These are phyloP conservation scores for Kurtzmaniella quercitrusa DNA, from an alignment of 1,139 yeast species.

Conservation along the genomic window DNA sequence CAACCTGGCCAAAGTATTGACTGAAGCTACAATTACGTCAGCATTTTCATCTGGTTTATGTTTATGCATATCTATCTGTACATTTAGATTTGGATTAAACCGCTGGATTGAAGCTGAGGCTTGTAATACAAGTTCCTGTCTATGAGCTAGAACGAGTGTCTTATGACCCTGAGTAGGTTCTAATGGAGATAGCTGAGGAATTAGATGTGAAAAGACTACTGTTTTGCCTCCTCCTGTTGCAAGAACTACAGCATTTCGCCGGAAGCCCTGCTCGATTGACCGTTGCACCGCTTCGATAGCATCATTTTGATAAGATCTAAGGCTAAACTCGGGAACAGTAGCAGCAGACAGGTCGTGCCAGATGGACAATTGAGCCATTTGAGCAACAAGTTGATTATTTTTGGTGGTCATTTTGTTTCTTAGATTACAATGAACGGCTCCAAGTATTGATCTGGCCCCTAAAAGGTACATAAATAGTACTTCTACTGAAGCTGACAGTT, in stretches of 20 bases:
- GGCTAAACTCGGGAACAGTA: constrained; percentile 7
- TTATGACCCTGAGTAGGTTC: constrained; percentile 33
- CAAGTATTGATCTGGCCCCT: neutral
- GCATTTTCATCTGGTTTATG: constrained; percentile 34
- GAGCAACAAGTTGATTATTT: neutral
- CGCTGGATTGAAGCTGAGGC: constrained; percentile 50
- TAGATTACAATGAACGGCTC: neutral
- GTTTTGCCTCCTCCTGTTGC: constrained; percentile 98
- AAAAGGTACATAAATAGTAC: no score
- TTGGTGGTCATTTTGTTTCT: neutral
- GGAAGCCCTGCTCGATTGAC: constrained; percentile 44
- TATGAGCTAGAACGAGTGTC: constrained; percentile 72
- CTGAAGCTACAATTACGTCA: constrained; percentile 76
- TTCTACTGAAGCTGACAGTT: no score
- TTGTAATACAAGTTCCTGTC: constrained; percentile 74
- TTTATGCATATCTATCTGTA: constrained; percentile 74
- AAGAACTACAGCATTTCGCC: constrained; percentile 73
- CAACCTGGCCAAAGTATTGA: constrained; percentile 54
- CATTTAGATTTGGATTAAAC: constrained; percentile 47
- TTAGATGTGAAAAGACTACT: constrained; percentile 68
- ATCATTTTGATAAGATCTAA: constrained; percentile 65
- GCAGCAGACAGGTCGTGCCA: neutral
- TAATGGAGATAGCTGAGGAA: constrained; percentile 43
- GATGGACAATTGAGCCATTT: neutral
- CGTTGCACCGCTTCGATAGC: constrained; percentile 57